Percentiles rank a stretch among this genome's conserved stretches.
Conservation (phyloP, 371 early-diverging fungal genomes). For the Chytridium lagenaria region DNA sequence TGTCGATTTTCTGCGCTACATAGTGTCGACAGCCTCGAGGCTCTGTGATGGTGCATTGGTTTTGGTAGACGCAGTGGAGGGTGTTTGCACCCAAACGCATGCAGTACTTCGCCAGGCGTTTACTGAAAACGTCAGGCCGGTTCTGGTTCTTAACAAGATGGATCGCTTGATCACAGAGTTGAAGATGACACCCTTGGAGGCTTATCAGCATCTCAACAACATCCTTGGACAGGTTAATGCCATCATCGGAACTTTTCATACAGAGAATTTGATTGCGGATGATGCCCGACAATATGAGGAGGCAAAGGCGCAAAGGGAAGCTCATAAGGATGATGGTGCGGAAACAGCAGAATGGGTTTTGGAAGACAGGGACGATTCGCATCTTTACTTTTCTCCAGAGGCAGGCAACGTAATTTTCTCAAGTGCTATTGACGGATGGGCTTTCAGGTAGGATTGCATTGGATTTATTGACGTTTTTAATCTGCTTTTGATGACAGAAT, state of each 20-base stretch:
- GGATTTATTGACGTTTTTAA: background rate
- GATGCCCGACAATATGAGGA: conserved; percentile 78
- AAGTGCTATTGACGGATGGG: conserved; percentile 98
- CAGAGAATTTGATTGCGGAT: conserved; percentile 86
- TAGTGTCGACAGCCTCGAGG: conserved; percentile 95
- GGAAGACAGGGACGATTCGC: conserved; percentile 88
- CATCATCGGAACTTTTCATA: conserved; percentile 90
- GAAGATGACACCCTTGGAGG: conserved; percentile 89
- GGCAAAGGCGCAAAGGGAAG: conserved; percentile 52
- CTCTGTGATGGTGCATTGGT: conserved; percentile 97
- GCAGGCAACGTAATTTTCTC: conserved; percentile 96
- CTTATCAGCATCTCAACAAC: conserved; percentile 86
- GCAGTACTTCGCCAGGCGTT: conserved; percentile 95
- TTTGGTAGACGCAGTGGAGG: conserved; percentile 98
- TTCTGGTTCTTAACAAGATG: conserved; percentile 99
- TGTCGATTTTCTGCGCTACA: conserved; percentile 98
- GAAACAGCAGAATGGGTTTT: conserved; percentile 75
- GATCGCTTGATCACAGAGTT: conserved; percentile 95
- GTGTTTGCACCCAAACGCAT: conserved; percentile 98
- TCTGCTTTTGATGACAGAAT: conserved; percentile 53
- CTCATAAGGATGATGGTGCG: background rate
- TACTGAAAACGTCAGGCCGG: conserved; percentile 84
- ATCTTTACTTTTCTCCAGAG: conserved; percentile 93
- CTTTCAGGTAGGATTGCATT: conserved; percentile 72
- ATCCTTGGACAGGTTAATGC: conserved; percentile 96